Evolutionary conservation across 768 basidiomycete species (phyloP), one percentile per base, ranked within the genome.

Genomic region (Rickenella mellea): DNA sequence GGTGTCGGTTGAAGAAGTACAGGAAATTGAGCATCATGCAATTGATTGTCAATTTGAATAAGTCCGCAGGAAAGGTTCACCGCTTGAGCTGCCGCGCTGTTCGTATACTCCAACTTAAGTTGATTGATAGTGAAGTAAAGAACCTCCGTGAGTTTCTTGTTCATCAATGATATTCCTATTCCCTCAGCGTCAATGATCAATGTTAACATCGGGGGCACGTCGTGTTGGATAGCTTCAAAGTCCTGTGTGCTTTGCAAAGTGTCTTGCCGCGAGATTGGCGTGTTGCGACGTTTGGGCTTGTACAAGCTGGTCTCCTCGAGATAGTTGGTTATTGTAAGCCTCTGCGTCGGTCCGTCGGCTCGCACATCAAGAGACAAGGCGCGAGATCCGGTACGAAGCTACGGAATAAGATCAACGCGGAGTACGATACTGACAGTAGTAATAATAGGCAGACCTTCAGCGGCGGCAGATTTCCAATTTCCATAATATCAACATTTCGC

Each of bases 1-100:
- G 91, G 87, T 6, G 90, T 91, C 0, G 96, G 94, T 56, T 98
- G 94, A 32, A 98, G 68, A 42, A 98, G 79, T 42, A 98, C 92
- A 2, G 96, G 92, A 67, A 82, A 99, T 10, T 93, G 57, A 14
- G 91, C 93, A 44, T 98, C 96, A 46, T 98, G 94, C 10, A 99
- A 74, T 57, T 99, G 96, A 56, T 98, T 99, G 64, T 99, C 96
- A 45, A 98, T 74, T 58, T 98, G 93, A 9, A 99, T 70, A 51
- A 73, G 80, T n/a, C 85, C 88, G 55, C 83, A 85, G 6, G 83
- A 77, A 27, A 98, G 28, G 37, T 77, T 87, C 41, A 92, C 68
- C 1, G 86, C 75, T 53, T 93, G 89, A 5, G 88, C 82, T 27
- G 82, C 70, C 1, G 74, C 64, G 54, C 82, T 93, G 53, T 85